Evolutionary conservation across 2,329 filamentous ascomycete genomes (phyloP).

Genomic region (Penicillium verrucosum): DNA sequence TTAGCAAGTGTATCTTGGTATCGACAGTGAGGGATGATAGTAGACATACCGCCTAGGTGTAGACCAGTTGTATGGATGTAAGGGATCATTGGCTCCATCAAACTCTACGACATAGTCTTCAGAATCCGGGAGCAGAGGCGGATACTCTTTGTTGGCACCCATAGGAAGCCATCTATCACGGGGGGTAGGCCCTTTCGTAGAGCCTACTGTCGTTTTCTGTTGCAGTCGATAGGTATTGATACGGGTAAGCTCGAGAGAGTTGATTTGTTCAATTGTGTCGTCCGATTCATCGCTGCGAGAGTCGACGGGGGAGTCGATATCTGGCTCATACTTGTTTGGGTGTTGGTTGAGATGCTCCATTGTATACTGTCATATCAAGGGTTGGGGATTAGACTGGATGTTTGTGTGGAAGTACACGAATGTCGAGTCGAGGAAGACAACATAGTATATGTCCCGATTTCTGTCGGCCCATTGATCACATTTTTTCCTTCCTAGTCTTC

Average conservation of each 20-base stretch:
- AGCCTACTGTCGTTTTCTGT: constrained; percentile 9
- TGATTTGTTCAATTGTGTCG: constrained; percentile 9
- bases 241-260: constrained; percentile 7
- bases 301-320: constrained; percentile 1
- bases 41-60: constrained; percentile 42
- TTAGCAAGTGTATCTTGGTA: not conserved
- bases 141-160: constrained; percentile 48
- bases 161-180: constrained; percentile 25
- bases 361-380: constrained; percentile 1
- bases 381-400: not conserved
- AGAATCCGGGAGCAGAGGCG: constrained; percentile 48
- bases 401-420: not conserved
- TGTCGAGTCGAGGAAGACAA: not conserved
- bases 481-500: not conserved
- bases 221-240: constrained; percentile 11
- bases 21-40: not conserved
- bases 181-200: constrained; percentile 4
- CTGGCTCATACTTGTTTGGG: constrained; percentile 3
- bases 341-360: not conserved
- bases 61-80: constrained; percentile 54
- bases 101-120: constrained; percentile 58
- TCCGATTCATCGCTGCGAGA: constrained; percentile 5
- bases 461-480: not conserved
- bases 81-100: constrained; percentile 50
- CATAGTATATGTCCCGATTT: constrained; percentile 1